Base-by-base conservation (phyloP, 2,329 filamentous ascomycete genomes). In the Calonectria naviculata region DNA sequence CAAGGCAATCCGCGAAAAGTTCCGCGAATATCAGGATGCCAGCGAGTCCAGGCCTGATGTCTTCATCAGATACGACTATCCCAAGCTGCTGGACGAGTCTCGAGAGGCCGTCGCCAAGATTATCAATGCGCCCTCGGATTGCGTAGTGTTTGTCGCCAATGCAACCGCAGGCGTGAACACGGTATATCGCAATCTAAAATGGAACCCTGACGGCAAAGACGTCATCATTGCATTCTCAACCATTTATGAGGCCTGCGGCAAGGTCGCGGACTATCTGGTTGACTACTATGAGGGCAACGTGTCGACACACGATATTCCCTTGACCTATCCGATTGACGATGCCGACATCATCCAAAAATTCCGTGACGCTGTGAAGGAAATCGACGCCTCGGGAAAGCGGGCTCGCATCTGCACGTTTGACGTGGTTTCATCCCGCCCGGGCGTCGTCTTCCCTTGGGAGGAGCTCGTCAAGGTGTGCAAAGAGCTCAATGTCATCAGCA, bases 151-250 rank as follows among this genome's bases (percentile, higher is more conserved):
- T 74, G 91, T 97, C 1, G 85, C 89, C 68, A 98, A 98, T 80
- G 94, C 95, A 15, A 97, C 94, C 0, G 92, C 89, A 0, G 94
- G 90, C 28, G 83, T 95, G 56, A 96, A 97, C 83, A 94, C 91
- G 0, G 90, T 97, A 6, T 88, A 98, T n/a, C 90, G 93, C 47
- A 95, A 93, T 80, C 82, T 98, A 2, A 79, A 80, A 1, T 97
- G 92, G 87, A 81, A 89, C 42, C 81, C 86, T 0, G 92, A 93
- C 71, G 93, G 95, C 71, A 89, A 90, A 28, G 95, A 98, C 79
- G 91, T 93, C 72, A 93, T 97, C 73, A 78, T 97, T 52, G 93
- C 92, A 82, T 97, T 98, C 80, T 89, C 88, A 42, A 95, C 93
- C 46, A 89, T 95, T 64, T 98, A 98, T 80, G 92, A 91, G 67